Conservation (phyloP, 163 green algal species). For the Chlorella variabilis region DNA sequence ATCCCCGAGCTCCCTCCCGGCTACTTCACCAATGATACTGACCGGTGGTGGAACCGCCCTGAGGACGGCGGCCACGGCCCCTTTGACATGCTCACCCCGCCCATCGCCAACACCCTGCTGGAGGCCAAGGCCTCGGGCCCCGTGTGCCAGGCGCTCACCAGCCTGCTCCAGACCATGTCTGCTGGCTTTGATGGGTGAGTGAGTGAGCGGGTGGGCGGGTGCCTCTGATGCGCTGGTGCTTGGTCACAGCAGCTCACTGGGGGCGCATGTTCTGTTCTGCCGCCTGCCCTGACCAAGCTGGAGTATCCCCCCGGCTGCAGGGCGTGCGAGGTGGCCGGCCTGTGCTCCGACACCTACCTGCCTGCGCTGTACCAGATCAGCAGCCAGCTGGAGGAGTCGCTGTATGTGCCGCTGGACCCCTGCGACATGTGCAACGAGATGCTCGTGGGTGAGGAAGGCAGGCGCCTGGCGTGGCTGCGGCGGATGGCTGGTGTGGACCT, state of each 20-base stretch:
- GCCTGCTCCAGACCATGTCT: background rate
- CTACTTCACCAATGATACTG: background rate
- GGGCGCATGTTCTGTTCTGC: no score
- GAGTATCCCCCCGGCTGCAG: slow-evolving; percentile 1
- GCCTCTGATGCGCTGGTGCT: background rate
- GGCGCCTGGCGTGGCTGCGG: no score
- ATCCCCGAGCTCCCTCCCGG: background rate
- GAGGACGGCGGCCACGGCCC: background rate
- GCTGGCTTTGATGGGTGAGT: background rate
- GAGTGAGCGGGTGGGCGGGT: no score
- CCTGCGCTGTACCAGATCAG: background rate
- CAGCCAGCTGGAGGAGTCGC: background rate
- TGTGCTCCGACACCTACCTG: background rate
- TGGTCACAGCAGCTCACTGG: no score
- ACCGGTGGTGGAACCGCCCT: background rate
- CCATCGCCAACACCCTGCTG: background rate
- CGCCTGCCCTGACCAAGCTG: no score
- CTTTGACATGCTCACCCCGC: slow-evolving; percentile 13
- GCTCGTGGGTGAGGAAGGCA: background rate
- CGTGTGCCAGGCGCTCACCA: background rate
- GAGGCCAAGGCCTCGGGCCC: background rate
- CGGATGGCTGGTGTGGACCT: no score
- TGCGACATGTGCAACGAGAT: background rate
- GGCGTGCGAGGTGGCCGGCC: background rate
- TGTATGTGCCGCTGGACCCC: background rate